Conservation (phyloP, 1,284 basidiomycete genomes). For the Schizopora paradoxa region DNA sequence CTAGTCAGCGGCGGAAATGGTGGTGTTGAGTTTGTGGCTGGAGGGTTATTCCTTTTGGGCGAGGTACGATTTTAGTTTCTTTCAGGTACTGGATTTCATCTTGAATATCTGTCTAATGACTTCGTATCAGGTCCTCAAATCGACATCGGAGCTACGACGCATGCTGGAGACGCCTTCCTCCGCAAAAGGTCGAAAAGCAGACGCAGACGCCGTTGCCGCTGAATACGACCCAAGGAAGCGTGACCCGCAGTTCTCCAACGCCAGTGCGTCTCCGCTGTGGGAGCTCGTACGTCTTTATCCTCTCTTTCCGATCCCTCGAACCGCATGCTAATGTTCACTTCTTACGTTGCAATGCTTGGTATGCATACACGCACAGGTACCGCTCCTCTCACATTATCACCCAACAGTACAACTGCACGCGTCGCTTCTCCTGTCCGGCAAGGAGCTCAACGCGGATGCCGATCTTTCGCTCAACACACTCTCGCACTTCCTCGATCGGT, state of each 20-base stretch:
- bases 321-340: too few relatives aligned
- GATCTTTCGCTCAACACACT: constrained; percentile 93
- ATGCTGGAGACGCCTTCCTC: constrained; percentile 51
- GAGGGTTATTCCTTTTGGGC: constrained; percentile 73
- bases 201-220: constrained; percentile 43
- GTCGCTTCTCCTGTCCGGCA: constrained; percentile 68
- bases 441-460: constrained; percentile 73
- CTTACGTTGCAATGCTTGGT: too few relatives aligned
- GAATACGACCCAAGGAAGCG: constrained; percentile 85
- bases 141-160: constrained; percentile 62
- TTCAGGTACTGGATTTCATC: neutral
- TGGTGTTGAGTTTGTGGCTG: constrained; percentile 87
- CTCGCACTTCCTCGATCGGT: constrained; percentile 84
- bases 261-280: constrained; percentile 81
- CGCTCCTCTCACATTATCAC: constrained; percentile 85
- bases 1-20: constrained; percentile 63
- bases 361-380: constrained; percentile 53
- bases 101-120: neutral
- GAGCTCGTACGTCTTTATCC: constrained; percentile 64
- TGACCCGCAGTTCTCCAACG: constrained; percentile 86
- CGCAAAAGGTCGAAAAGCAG: constrained; percentile 56
- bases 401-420: constrained; percentile 88
- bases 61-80: constrained; percentile 44
- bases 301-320: neutral
- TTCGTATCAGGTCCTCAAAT: constrained; percentile 69